These are phyloP conservation scores for Colletotrichum eremochloae DNA, from an alignment of 2,329 filamentous ascomycete genomes.

Conservation along the genomic window DNA sequence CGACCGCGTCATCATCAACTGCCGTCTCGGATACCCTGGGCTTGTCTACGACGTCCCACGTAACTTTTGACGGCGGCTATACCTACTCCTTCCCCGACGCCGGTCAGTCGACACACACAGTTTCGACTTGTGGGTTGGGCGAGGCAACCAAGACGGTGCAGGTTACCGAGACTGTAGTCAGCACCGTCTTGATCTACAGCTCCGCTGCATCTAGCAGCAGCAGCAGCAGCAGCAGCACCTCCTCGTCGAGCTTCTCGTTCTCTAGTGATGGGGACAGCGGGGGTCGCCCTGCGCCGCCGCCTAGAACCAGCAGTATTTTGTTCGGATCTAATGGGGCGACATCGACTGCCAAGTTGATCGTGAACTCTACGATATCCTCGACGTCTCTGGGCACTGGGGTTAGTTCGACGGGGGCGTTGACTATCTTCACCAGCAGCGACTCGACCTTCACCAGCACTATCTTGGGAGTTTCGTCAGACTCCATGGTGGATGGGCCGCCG, in stretches of 20 bases:
- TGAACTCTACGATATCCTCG: background rate
- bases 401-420: background rate
- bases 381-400: background rate
- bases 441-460: background rate
- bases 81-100: slow-evolving; percentile 16
- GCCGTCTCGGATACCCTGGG: background rate
- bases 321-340: background rate
- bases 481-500: background rate
- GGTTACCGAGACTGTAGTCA: slow-evolving; percentile 28
- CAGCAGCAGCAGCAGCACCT: background rate
- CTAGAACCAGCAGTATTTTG: background rate
- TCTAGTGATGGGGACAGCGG: background rate
- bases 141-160: slow-evolving; percentile 23
- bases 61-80: slow-evolving; percentile 12
- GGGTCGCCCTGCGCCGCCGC: slow-evolving; percentile 10
- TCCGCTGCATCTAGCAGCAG: background rate
- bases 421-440: background rate
- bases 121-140: background rate
- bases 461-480: background rate
- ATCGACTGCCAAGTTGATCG: background rate
- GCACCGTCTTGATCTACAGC: slow-evolving; percentile 17
- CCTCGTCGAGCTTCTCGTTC: background rate
- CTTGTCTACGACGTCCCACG: background rate
- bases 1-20: background rate
- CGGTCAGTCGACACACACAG: background rate